These are phyloP conservation scores for Nannochloropsis oceanica DNA, from an alignment of 108 stramenopile genomes.

Conservation along the genomic window DNA sequence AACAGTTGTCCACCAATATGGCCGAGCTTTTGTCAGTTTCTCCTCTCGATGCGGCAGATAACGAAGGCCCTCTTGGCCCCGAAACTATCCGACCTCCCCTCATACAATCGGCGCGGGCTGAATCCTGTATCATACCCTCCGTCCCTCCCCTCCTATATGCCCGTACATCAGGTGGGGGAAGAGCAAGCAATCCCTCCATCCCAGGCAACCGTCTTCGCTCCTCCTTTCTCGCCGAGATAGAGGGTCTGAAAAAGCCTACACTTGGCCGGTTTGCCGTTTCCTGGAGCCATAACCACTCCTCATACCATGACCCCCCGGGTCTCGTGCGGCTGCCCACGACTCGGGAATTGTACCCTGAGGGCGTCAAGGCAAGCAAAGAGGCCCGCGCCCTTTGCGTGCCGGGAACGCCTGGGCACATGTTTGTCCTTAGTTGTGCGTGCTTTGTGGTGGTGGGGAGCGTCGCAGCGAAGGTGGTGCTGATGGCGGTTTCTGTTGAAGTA, in stretches of 20 bases:
- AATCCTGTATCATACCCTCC: too few relatives aligned
- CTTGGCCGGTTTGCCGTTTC: neutral
- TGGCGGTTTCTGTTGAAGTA: neutral
- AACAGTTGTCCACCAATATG: too few relatives aligned
- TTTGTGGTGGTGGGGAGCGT: neutral
- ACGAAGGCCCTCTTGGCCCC: too few relatives aligned
- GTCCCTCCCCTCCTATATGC: too few relatives aligned
- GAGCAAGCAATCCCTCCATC: too few relatives aligned
- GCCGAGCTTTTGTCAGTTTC: too few relatives aligned
- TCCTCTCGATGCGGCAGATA: too few relatives aligned
- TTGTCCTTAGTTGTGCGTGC: neutral
- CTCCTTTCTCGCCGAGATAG: neutral
- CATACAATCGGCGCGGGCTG: too few relatives aligned
- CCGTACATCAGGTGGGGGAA: too few relatives aligned
- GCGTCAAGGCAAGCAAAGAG: neutral
- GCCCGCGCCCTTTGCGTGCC: neutral
- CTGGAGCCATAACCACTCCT: too few relatives aligned
- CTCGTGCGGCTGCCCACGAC: neutral
- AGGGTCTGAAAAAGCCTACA: neutral
- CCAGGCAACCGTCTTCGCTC: neutral
- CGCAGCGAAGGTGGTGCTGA: neutral
- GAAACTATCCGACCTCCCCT: too few relatives aligned
- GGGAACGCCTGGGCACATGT: neutral
- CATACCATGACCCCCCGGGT: neutral
- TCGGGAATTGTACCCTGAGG: neutral